phyloP scores from a whole-genome alignment of 495 filamentous ascomycete genomes.

The Gamarada debralockiae region DNA sequence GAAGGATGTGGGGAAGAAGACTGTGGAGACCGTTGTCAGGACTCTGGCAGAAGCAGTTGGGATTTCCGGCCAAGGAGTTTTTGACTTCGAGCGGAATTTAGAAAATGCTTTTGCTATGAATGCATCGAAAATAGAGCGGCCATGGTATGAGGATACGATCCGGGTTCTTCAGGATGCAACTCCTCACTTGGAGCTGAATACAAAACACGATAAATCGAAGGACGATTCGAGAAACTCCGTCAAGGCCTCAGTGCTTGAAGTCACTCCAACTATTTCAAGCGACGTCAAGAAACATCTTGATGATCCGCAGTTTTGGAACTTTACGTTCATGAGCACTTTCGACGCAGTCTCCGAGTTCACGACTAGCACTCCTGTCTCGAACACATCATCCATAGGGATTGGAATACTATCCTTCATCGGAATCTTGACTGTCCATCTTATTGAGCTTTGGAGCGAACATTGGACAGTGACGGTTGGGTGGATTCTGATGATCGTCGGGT shows the following conservation, averaged over 20 bases:
- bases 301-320: neutral
- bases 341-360: slow-evolving; percentile 13
- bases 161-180: neutral
- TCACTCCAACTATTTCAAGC: neutral
- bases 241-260: neutral
- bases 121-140: neutral
- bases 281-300: neutral
- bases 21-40: neutral
- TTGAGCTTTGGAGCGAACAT: slow-evolving; percentile 2
- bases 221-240: too few species aligned
- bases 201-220: neutral
- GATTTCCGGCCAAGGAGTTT: neutral
- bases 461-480: slow-evolving; percentile 8
- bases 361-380: neutral
- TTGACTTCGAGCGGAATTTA: neutral
- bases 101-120: neutral
- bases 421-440: slow-evolving; percentile 1
- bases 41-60: slow-evolving; percentile 3
- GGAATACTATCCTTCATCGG: neutral
- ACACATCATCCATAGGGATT: neutral
- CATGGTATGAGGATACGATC: neutral
- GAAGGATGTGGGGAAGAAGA: neutral
- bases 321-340: slow-evolving; percentile 13
- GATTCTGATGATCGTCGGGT: slow-evolving; percentile 8
- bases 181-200: neutral